phyloP scores from a whole-genome alignment of 208 protist genomes.

The Eutreptiella sp. region DNA sequence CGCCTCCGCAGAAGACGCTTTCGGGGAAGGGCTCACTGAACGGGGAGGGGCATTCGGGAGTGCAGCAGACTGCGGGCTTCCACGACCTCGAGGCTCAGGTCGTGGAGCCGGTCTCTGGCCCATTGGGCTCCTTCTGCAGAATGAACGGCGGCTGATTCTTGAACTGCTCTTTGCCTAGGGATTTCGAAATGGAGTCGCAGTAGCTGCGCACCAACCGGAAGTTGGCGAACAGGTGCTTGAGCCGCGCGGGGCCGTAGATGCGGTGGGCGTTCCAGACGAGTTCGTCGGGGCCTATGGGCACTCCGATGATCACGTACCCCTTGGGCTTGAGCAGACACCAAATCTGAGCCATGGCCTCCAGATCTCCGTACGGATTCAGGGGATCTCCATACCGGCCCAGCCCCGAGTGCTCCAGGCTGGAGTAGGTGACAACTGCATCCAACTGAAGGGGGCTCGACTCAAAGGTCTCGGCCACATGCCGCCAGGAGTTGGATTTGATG shows the following conservation, averaged over 20 bases:
- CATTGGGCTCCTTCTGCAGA: no score
- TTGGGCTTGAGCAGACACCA: conserved; percentile 15
- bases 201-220: no score
- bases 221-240: neutral
- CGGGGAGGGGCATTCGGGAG: no score
- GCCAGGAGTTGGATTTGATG: conserved; percentile 9
- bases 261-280: conserved; percentile 22
- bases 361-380: conserved; percentile 18
- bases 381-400: conserved; percentile 27
- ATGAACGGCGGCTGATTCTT: no score
- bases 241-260: neutral
- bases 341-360: conserved; percentile 2
- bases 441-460: neutral
- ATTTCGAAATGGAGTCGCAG: no score
- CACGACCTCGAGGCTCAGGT: no score
- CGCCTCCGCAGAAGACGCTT: no score
- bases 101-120: no score
- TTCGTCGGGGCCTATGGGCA: conserved; percentile 17
- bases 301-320: conserved; percentile 7
- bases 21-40: no score
- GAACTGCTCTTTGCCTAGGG: no score
- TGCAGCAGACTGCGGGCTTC: no score
- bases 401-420: conserved; percentile 23
- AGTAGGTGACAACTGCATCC: conserved; percentile 10
- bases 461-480: neutral